These are phyloP conservation scores for Penicillium palitans DNA, from an alignment of 2,329 filamentous ascomycete species.

Conservation along the genomic window DNA sequence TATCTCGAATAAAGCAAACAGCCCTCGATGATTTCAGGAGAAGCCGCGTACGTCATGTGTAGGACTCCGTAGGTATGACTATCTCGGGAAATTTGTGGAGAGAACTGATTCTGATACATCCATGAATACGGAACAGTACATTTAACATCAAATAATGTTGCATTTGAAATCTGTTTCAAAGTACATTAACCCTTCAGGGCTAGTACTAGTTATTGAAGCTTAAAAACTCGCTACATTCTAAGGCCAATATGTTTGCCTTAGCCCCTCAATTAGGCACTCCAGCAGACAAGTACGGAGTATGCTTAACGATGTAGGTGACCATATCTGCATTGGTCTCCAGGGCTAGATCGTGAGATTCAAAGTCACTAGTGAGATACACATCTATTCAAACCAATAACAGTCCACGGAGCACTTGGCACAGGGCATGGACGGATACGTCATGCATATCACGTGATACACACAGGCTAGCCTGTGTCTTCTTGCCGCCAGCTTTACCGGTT, in stretches of 20 bases:
- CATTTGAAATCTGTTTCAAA: not conserved
- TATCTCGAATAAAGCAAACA: not conserved
- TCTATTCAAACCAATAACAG: not conserved
- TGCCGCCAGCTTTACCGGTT: constrained; percentile 24
- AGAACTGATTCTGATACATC: not conserved
- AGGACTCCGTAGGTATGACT: not conserved
- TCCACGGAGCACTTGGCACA: not conserved
- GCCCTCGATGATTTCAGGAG: no score
- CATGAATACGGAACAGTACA: not conserved
- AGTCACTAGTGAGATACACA: not conserved
- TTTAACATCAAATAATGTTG: not conserved
- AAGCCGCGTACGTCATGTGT: constrained; percentile 8
- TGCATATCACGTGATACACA: constrained; percentile 24
- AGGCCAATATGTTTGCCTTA: not conserved
- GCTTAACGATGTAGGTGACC: not conserved
- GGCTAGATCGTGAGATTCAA: not conserved
- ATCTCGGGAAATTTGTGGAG: not conserved
- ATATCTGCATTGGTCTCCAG: not conserved
- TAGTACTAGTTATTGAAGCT: not conserved
- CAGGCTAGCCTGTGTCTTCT: constrained; percentile 18
- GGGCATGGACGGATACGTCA: constrained; percentile 22
- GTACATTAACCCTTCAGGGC: not conserved
- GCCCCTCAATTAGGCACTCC: not conserved
- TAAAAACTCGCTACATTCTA: not conserved
- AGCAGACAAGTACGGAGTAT: no score